These are phyloP conservation scores for Parietaria judaica DNA, from an alignment of 306 rosid species.

Conservation along the genomic window DNA sequence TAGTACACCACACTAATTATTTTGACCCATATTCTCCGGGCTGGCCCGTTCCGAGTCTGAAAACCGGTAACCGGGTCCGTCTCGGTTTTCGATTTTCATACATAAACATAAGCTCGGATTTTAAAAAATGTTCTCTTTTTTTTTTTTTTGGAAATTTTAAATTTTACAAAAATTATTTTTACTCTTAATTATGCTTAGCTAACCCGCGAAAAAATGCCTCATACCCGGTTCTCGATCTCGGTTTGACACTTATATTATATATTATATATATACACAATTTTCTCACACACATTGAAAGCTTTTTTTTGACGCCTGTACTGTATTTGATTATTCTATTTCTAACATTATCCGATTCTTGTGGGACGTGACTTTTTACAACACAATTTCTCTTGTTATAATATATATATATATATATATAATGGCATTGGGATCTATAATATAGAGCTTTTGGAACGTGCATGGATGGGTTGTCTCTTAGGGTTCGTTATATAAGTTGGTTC, in stretches of 20 bases:
- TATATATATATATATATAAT: conserved; percentile 2
- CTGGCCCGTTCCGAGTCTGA: no score
- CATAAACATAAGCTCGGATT: no score
- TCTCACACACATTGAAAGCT: conserved; percentile 1
- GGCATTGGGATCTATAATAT: conserved; percentile 14
- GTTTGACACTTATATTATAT: no score
- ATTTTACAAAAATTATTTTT: neutral
- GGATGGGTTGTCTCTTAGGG: conserved; percentile 25
- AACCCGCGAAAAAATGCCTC: no score
- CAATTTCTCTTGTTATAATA: conserved; percentile 16
- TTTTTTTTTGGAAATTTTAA: neutral
- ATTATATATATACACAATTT: neutral
- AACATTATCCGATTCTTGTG: conserved; percentile 21
- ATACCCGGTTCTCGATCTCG: no score
- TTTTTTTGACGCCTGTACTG: conserved; percentile 32
- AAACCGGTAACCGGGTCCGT: no score
- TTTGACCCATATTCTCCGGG: no score
- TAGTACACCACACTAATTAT: no score
- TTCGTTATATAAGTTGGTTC: conserved; percentile 29
- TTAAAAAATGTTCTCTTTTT: neutral
- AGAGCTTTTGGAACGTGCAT: conserved; percentile 27
- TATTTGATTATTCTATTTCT: conserved; percentile 31
- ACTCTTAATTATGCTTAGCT: no score
- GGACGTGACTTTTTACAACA: conserved; percentile 12
- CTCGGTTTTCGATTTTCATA: neutral